Base-by-base conservation (phyloP, 2,329 filamentous ascomycete species). In the Cladophialophora bantiana region DNA sequence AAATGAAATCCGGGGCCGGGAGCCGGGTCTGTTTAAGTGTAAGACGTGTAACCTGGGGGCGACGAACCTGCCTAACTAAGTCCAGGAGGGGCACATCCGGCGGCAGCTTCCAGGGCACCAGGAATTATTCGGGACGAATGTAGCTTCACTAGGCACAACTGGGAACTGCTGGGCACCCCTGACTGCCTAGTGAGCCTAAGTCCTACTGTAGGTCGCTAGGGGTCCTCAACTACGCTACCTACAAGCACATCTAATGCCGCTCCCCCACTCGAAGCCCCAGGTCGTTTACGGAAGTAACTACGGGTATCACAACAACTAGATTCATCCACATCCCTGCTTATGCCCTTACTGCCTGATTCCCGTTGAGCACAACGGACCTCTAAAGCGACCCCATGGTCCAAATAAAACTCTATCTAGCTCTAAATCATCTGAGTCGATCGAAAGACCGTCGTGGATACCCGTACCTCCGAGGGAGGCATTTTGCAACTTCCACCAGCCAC, bases 41-140 rank as follows among this genome's bases (percentile, higher is more conserved):
- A 53, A 54, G 5, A 48, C 42, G 55, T n/a, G 26, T 18, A 58
- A 42, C 42, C 55, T 18, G 59, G 59, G 52, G 59, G 32, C 45
- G 13, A 13, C 42, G 26, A 26, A 36, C 15, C 20, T 32, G 58
- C 38, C 42, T 52, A 34, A 12, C 20, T 20, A 26, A 9, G 59
- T 32, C 7, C 26, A 36, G 40, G 18, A 20, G 35, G 32, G 34
- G 34, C n/a, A 40, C 4, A 7, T 12, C 32, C 42, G 58, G 42
- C n/a, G 20, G 15, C 3, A 31, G 18, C 31, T 54, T 61, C 34
- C 48, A 35, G 48, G 48, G 59, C 45, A 38, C 48, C 32, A 48
- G 59, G 59, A 18, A 59, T 50, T 18, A 35, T 45, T 53, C 59
- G 26, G 45, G 31, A 18, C n/a, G 26, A 32, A 40, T 9, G 15